phyloP scores from a whole-genome alignment of 495 filamentous ascomycete genomes.

The Tuber microsphaerosporum region DNA sequence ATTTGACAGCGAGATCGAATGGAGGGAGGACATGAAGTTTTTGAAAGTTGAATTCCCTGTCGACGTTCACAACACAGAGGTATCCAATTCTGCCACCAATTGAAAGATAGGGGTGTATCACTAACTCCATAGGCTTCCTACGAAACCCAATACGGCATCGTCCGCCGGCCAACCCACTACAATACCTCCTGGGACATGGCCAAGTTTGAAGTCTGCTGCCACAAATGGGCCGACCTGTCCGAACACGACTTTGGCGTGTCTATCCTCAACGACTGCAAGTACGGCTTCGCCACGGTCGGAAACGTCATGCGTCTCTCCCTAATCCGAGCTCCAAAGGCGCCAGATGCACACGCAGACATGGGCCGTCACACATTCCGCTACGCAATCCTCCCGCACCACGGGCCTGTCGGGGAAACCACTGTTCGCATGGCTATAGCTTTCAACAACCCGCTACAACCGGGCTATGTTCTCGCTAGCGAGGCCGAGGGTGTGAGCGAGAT shows the following conservation, averaged over 20 bases:
- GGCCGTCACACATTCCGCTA: conserved; percentile 81
- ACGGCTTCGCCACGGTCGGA: conserved; percentile 89
- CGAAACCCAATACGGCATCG: conserved; percentile 87
- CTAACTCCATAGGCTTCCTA: conserved; percentile 55
- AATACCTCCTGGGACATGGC: conserved; percentile 83
- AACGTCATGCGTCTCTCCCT: conserved; percentile 86
- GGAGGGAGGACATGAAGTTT: conserved; percentile 94
- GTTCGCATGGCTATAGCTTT: conserved; percentile 82
- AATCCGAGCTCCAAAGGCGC: conserved; percentile 87
- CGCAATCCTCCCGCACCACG: conserved; percentile 80
- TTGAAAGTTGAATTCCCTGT: conserved; percentile 98
- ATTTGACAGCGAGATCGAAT: conserved; percentile 75
- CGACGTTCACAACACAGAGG: conserved; percentile 82
- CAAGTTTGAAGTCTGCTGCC: conserved; percentile 97
- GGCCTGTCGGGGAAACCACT: conserved; percentile 61
- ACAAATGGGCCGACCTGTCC: conserved; percentile 94
- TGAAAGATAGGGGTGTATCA: background rate
- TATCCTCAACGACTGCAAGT: conserved; percentile 92
- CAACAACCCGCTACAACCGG: conserved; percentile 64
- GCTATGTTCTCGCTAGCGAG: conserved; percentile 17
- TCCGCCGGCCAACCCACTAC: conserved; percentile 69
- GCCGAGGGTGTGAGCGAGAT: conserved; percentile 24
- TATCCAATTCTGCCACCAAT: background rate
- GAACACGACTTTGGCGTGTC: conserved; percentile 88
- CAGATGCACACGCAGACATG: conserved; percentile 96